These are phyloP conservation scores for Glycyrrhiza uralensis DNA, from an alignment of 306 rosid genomes.

Conservation along the genomic window DNA sequence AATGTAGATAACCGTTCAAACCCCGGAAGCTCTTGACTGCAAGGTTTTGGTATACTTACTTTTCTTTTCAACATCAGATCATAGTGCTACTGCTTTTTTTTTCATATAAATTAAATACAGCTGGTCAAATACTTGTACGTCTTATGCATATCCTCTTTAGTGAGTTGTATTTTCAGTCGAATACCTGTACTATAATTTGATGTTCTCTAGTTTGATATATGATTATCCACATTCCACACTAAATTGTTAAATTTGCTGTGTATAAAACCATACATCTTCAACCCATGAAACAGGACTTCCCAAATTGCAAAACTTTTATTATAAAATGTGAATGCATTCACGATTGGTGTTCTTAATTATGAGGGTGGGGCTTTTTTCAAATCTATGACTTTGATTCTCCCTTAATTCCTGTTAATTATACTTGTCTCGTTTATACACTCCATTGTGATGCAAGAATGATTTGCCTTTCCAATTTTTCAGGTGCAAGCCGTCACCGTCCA, in stretches of 20 bases:
- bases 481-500: slow-evolving; percentile 98
- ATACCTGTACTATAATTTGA: not conserved
- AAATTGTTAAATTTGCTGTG: not conserved
- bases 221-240: not conserved
- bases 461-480: slow-evolving; percentile 41
- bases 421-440: not conserved
- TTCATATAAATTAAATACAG: not conserved
- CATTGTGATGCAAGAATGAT: not conserved
- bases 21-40: not conserved
- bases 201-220: not conserved
- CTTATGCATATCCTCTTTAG: not conserved
- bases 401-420: not conserved
- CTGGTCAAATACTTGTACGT: not conserved
- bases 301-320: not conserved
- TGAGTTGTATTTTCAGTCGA: not conserved
- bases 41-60: not conserved
- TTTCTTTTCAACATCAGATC: not conserved
- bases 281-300: not conserved
- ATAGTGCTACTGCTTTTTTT: not conserved
- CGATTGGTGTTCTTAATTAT: not conserved
- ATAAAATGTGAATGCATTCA: not conserved
- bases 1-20: not conserved
- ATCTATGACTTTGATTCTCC: not conserved
- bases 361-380: not conserved
- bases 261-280: not conserved